Base-by-base conservation (phyloP, 352 stramenopile species). In the Globisporangium paroecandrum region DNA sequence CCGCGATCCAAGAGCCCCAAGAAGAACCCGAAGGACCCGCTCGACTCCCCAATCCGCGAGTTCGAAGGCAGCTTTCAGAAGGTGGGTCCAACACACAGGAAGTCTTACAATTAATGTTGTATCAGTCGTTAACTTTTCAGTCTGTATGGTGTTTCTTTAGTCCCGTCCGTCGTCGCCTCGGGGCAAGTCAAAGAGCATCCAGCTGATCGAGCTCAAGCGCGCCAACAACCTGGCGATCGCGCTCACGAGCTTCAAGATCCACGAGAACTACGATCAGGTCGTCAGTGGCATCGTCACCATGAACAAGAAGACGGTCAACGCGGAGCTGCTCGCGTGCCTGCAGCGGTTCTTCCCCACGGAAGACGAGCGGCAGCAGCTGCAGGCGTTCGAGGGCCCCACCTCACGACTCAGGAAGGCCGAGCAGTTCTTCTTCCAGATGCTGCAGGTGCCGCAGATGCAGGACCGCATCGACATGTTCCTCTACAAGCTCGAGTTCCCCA, bases 221-320 rank as follows among this genome's bases (percentile, higher is more conserved):
- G 85, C 84, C 2, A 94, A 94, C 58, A 94, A 94, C 62, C 62
- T 94, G 1, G 79, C 86, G 9, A 75, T 93, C 36, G 83, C 85
- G 27, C 71, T 94, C 10, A 74, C 84, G 8, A 92, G 78, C 43
- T 94, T 93, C 78, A 92, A 92, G 64, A 85, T 94, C 46, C 72
- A 85, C 61, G 76, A 88, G 27, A 73, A 81, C 9, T 90, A 90
- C 58, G 76, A 91, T 22, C 77, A 89, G 25, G 83, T 93, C 36
- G 71, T 87, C 2, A 70, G 81, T 34, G 82, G 75, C 12, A 85
- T 94, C 41, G 72, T 85, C 9, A 64, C 75, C 4, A 82, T 93
- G 72, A 79, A 91, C 62, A 82, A 92, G 22, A 74, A 73, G 25
- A 61, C 80, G 6, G 64, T 93, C 9, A 90, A 78, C 22, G 72